Conservation (phyloP, 179 eudicot species). For the Drosera spatulata region DNA sequence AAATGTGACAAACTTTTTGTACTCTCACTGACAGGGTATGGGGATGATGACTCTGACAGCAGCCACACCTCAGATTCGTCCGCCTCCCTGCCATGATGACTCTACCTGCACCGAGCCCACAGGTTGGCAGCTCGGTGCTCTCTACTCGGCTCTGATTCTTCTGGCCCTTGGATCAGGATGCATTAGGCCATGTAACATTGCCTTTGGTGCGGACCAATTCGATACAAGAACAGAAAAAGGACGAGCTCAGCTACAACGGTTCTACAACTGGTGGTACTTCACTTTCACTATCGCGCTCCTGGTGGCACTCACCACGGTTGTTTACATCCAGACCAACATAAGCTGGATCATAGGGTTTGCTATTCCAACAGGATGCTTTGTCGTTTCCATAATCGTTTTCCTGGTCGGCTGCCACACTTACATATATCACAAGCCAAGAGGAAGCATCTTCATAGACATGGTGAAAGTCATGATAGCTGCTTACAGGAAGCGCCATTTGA, state of each 20-base stretch:
- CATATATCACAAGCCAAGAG: constrained; percentile 20
- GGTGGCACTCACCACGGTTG: constrained; percentile 21
- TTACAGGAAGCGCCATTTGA: constrained; percentile 5
- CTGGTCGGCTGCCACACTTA: constrained; percentile 17
- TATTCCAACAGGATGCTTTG: constrained; percentile 23
- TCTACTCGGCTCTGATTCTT: constrained; percentile 28
- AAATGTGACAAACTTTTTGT: background rate
- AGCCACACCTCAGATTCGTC: constrained; percentile 27
- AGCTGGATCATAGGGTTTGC: constrained; percentile 30
- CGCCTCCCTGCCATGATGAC: constrained; percentile 26
- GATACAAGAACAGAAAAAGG: constrained; percentile 36
- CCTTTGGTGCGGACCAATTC: constrained; percentile 79
- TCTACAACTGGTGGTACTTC: constrained; percentile 36
- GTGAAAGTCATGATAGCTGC: constrained; percentile 19
- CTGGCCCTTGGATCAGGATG: constrained; percentile 51
- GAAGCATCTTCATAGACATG: constrained; percentile 28
- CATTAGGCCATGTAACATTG: constrained; percentile 68
- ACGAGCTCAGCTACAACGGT: constrained; percentile 10
- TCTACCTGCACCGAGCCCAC: constrained; percentile 26
- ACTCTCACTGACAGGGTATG: constrained; percentile 44
- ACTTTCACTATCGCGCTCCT: constrained; percentile 24
- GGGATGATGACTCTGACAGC: constrained; percentile 41
- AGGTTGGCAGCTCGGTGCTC: constrained; percentile 37
- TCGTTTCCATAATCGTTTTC: constrained; percentile 11
- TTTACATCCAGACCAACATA: constrained; percentile 24